Conservation (phyloP, 371 early-diverging fungal genomes). For the Rhizomucor pusillus region DNA sequence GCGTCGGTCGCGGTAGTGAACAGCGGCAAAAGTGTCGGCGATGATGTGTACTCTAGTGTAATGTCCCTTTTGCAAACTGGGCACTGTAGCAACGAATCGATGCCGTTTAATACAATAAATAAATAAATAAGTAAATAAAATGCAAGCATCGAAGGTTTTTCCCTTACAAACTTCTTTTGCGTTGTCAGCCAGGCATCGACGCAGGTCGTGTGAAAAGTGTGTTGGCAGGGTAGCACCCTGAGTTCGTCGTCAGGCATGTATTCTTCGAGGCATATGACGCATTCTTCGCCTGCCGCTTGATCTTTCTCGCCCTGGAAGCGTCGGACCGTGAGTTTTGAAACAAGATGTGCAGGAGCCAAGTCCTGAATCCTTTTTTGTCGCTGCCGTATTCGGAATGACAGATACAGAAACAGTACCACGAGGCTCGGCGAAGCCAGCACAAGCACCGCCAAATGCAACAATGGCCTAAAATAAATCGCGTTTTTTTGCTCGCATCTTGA, state of each 20-base stretch:
- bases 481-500: background rate
- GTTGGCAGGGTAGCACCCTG: slow-evolving; percentile 83
- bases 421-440: slow-evolving; percentile 67
- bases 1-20: too few relatives aligned
- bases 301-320: slow-evolving; percentile 55
- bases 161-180: slow-evolving; percentile 72
- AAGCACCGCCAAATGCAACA: slow-evolving; percentile 69
- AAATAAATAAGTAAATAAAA: background rate
- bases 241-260: slow-evolving; percentile 78
- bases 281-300: slow-evolving; percentile 68
- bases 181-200: slow-evolving; percentile 87
- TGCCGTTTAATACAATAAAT: background rate
- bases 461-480: slow-evolving; percentile 39
- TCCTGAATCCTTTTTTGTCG: slow-evolving; percentile 57
- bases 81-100: slow-evolving; percentile 41
- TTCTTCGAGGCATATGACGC: slow-evolving; percentile 94
- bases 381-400: slow-evolving; percentile 62
- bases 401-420: slow-evolving; percentile 67
- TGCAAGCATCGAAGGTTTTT: background rate
- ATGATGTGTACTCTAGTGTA: background rate
- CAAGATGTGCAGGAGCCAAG: slow-evolving; percentile 65
- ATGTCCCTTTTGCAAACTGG: slow-evolving; percentile 77
- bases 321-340: slow-evolving; percentile 58
- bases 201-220: slow-evolving; percentile 90
- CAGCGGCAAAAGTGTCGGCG: too few relatives aligned